Conservation (phyloP, 441 rosid species). For the Daphne laureola region DNA sequence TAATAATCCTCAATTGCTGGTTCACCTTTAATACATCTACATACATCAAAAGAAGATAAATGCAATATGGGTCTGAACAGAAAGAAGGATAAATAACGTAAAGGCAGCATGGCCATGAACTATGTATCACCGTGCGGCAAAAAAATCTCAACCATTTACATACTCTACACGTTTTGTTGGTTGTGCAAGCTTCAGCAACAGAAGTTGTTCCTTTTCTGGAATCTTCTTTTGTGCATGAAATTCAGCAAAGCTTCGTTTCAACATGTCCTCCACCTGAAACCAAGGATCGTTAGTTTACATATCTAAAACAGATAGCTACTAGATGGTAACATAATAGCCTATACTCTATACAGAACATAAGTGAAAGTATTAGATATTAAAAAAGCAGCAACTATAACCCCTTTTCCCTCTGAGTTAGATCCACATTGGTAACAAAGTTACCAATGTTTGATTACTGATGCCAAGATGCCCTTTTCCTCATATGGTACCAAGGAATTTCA, state of each 20-base stretch:
- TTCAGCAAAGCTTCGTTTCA: slow-evolving; percentile 98
- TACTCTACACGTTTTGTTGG: slow-evolving; percentile 74
- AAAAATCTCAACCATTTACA: neutral
- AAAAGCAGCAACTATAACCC: no score
- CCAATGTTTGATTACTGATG: no score
- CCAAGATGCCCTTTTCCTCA: no score
- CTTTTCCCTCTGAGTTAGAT: no score
- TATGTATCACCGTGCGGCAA: neutral
- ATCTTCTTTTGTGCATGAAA: slow-evolving; percentile 91
- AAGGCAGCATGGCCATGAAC: neutral
- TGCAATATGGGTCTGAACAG: slow-evolving; percentile 2
- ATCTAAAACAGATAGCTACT: no score
- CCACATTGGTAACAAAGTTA: no score
- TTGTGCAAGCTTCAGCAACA: slow-evolving; percentile 70
- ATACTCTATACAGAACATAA: no score
- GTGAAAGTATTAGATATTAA: no score
- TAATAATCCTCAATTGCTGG: slow-evolving; percentile 91
- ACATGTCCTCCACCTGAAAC: slow-evolving; percentile 93
- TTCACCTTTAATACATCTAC: slow-evolving; percentile 89
- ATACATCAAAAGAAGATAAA: slow-evolving; percentile 11
- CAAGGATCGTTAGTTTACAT: slow-evolving; percentile 1
- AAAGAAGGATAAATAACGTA: neutral
- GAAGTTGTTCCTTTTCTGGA: slow-evolving; percentile 80
- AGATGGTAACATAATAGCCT: no score
- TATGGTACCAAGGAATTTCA: no score